Evolutionary conservation across 1,284 basidiomycete genomes (phyloP).

Genomic region (Bondarzewia mesenterica): DNA sequence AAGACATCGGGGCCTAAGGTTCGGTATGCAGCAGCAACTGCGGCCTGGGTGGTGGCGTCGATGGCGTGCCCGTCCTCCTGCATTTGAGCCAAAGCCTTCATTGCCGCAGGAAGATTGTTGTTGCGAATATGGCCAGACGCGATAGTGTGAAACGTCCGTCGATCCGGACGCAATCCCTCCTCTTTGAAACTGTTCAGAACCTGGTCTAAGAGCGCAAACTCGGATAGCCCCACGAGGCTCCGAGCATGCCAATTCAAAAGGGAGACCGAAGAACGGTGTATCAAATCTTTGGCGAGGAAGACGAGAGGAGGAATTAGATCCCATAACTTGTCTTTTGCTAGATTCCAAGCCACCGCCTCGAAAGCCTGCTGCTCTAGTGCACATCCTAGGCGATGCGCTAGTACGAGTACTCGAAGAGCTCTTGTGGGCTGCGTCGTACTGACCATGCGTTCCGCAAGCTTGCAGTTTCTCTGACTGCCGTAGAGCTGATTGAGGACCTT

Average conservation of each 20-base stretch:
- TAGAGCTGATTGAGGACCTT: slow-evolving; percentile 16
- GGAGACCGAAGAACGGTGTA: slow-evolving; percentile 38
- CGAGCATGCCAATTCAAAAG: slow-evolving; percentile 64
- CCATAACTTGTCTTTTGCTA: slow-evolving; percentile 44
- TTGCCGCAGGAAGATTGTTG: slow-evolving; percentile 48
- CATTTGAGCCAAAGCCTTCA: slow-evolving; percentile 46
- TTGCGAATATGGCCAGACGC: slow-evolving; percentile 62
- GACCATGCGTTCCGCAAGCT: slow-evolving; percentile 37
- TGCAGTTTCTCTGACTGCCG: slow-evolving; percentile 30
- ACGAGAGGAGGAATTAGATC: slow-evolving; percentile 36
- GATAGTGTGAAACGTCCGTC: slow-evolving; percentile 59
- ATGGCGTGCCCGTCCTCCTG: slow-evolving; percentile 41
- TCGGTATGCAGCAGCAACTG: slow-evolving; percentile 51
- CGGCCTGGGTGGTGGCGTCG: slow-evolving; percentile 49
- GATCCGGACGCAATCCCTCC: slow-evolving; percentile 37
- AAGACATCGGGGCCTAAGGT: slow-evolving; percentile 48
- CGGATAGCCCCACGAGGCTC: slow-evolving; percentile 44
- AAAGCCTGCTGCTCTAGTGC: slow-evolving; percentile 44
- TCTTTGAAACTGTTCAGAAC: slow-evolving; percentile 42
- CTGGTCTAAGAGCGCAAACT: slow-evolving; percentile 36
- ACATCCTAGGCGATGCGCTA: slow-evolving; percentile 42
- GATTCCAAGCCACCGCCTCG: slow-evolving; percentile 43
- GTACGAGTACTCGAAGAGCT: slow-evolving; percentile 34
- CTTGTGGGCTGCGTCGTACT: slow-evolving; percentile 29
- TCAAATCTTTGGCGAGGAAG: slow-evolving; percentile 35